phyloP scores from a whole-genome alignment of 2,329 filamentous ascomycete genomes.

The Cercospora canescens region DNA sequence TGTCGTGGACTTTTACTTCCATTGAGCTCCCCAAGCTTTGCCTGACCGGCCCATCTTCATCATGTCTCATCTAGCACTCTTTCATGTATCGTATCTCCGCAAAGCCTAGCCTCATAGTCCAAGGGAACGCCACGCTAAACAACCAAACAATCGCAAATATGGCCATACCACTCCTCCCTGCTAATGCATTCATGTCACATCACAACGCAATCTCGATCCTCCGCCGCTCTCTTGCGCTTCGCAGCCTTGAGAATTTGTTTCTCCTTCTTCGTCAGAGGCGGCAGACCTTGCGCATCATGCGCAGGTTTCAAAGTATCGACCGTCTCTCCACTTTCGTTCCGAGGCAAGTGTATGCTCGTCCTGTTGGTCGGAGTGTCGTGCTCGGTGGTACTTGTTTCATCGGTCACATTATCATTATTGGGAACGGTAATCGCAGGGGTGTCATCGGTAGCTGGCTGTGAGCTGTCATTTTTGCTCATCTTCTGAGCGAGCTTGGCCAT shows the following conservation, averaged over 20 bases:
- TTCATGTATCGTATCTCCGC: too few species aligned
- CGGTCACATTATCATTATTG: not conserved
- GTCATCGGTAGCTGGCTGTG: not conserved
- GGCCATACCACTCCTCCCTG: too few species aligned
- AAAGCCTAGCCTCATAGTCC: not conserved
- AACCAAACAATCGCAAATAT: not conserved
- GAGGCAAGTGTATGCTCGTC: not conserved
- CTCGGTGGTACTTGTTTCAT: not conserved
- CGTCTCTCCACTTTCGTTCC: not conserved
- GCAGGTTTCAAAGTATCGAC: conserved; percentile 6
- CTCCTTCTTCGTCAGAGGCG: conserved; percentile 30
- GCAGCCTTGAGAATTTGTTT: conserved; percentile 30
- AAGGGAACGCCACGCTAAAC: not conserved
- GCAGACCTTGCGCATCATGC: conserved; percentile 5
- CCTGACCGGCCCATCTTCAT: too few species aligned
- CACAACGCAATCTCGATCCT: conserved; percentile 46
- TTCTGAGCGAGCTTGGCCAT: conserved; percentile 43
- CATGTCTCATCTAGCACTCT: too few species aligned
- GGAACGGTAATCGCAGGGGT: conserved; percentile 2
- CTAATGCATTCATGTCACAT: conserved; percentile 38
- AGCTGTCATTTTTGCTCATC: conserved; percentile 29
- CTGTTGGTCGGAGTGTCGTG: conserved; percentile 6
- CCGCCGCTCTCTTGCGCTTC: conserved; percentile 32
- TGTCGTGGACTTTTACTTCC: too few species aligned
- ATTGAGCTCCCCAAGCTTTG: too few species aligned